These are phyloP conservation scores for Fusarium denticulatum DNA, from an alignment of 2,329 filamentous ascomycete genomes.

Conservation along the genomic window DNA sequence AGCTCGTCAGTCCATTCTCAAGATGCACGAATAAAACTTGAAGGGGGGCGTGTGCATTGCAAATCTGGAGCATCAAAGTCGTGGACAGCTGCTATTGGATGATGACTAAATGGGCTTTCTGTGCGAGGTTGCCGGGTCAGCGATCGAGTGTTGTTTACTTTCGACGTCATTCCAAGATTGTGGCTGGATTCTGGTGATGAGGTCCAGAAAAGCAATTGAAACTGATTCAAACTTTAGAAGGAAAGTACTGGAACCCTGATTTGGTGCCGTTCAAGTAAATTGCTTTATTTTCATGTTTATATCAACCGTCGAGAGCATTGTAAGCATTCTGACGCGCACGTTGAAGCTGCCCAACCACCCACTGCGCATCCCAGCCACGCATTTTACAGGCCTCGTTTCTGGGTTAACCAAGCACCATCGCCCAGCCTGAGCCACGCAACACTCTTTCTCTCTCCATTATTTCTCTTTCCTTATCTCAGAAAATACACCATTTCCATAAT, in stretches of 20 bases:
- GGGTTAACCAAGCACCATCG: slow-evolving; percentile 40
- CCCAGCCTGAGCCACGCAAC: slow-evolving; percentile 24
- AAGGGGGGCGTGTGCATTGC: slow-evolving; percentile 23
- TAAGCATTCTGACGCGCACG: slow-evolving; percentile 1
- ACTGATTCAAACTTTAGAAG: too few relatives aligned
- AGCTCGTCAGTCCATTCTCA: slow-evolving; percentile 5
- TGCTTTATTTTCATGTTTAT: background rate
- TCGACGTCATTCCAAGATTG: slow-evolving; percentile 44
- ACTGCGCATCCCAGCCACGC: slow-evolving; percentile 41
- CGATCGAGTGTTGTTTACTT: slow-evolving; percentile 42
- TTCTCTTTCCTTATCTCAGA: slow-evolving; percentile 1
- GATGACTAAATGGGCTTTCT: background rate
- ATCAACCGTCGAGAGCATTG: background rate
- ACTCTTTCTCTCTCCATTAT: slow-evolving; percentile 5
- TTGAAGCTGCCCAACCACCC: slow-evolving; percentile 35
- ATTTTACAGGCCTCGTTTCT: slow-evolving; percentile 43
- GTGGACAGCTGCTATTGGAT: slow-evolving; percentile 34
- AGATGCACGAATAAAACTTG: slow-evolving; percentile 13
- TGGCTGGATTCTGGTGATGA: background rate
- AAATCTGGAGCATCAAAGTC: slow-evolving; percentile 20
- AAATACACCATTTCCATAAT: background rate
- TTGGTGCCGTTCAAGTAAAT: background rate
- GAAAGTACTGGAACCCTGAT: background rate
- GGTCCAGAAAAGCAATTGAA: background rate
- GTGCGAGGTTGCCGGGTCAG: slow-evolving; percentile 41